Conservation (phyloP, 2,329 filamentous ascomycete species). For the Ophiostoma perfectum region DNA sequence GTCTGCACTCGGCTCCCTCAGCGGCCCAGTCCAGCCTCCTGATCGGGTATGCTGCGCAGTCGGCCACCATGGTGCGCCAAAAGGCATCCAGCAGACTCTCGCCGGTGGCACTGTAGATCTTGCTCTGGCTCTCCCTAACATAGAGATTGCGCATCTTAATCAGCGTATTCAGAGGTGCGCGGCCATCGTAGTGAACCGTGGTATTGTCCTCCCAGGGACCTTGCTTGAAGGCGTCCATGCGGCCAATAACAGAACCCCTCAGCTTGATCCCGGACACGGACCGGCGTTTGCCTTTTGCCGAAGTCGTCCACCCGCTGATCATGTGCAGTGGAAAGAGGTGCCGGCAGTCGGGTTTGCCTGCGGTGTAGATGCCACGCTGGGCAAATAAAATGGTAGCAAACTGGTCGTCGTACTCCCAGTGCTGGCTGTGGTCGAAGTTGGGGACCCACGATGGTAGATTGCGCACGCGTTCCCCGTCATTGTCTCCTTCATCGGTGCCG, state of each 20-base stretch:
- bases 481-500: background rate
- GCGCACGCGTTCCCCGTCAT: conserved; percentile 6
- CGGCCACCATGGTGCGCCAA: conserved; percentile 21
- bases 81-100: conserved; percentile 19
- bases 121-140: background rate
- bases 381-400: conserved; percentile 21
- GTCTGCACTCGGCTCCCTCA: background rate
- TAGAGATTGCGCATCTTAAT: background rate
- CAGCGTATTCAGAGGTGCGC: background rate
- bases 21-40: conserved; percentile 11
- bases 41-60: conserved; percentile 20
- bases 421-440: conserved; percentile 22
- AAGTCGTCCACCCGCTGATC: background rate
- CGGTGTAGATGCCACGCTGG: conserved; percentile 22
- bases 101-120: conserved; percentile 5
- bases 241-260: background rate
- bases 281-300: background rate
- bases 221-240: background rate
- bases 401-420: conserved; percentile 19
- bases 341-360: conserved; percentile 15
- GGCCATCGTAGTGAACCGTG: background rate
- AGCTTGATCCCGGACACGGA: background rate
- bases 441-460: conserved; percentile 22
- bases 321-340: background rate
- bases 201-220: background rate